Evolutionary conservation across 2,329 filamentous ascomycete species (phyloP), one percentile per base, ranked within the genome.

Genomic region (Fusarium mangiferae): DNA sequence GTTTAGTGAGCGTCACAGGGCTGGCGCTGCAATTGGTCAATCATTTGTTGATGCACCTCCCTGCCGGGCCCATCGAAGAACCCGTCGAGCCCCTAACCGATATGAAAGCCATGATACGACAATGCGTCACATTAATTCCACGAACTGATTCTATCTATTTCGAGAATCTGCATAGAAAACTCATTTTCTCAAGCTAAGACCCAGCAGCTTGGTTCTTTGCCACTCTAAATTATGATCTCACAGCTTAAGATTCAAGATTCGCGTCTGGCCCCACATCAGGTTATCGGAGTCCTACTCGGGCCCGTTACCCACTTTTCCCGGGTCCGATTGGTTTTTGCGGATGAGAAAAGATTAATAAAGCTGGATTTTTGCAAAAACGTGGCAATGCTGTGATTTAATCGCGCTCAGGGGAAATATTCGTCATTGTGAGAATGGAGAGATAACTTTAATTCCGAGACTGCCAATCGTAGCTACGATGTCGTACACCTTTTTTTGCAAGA

Each of bases 291-390:
- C 68, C 45, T 42, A 45, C 28, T 66, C 38, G 54, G 57, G 24
- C 18, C 67, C 67, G 67, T 48, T 6, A 9, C 33, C 68, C 68
- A 56, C 52, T 45, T 22, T 60, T 66, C 39, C 67, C 59, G 66
- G 28, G 13, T 36, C 65, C 54, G 42, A 44, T 26, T 49, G 4
- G 15, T 36, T 51, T 24, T 35, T 51, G 22, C 28, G 20, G 2
- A 26, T 38, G 20, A 28, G 24, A 2, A 7, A 26, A 24, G 33
- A 33, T 33, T 33, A 51, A 18, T 41, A 41, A 39, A 39, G 35
- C 51, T 39, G 33, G 24, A 30, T 4, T 38, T 22, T 28, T 28
- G 11, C 14, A 39, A 41, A 64, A 64, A 60, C 61, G 55, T 64
- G 44, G 61, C 55, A 41, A 49, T 60, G 39, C 30, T 20, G 12